Evolutionary conservation across 2,329 filamentous ascomycete genomes (phyloP).

Genomic region (Epichloe bromicola): DNA sequence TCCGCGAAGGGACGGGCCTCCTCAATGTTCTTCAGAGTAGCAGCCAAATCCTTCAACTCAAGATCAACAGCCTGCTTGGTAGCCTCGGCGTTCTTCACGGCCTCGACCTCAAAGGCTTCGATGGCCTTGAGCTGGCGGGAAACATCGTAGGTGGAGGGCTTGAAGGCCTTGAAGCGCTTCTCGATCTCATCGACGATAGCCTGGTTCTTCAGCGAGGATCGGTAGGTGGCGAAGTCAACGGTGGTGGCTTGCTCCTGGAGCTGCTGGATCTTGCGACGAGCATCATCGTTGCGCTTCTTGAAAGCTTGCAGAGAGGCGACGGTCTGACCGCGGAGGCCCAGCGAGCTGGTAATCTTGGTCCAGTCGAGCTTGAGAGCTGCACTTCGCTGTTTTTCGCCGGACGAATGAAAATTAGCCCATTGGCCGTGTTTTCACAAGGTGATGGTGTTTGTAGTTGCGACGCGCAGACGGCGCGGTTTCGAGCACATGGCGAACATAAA

Average conservation of each 20-base stretch:
- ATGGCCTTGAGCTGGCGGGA: constrained; percentile 92
- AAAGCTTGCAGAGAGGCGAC: constrained; percentile 83
- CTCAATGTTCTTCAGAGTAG: constrained; percentile 96
- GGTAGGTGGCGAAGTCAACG: constrained; percentile 92
- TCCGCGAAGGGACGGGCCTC: constrained; percentile 90
- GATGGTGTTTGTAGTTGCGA: neutral
- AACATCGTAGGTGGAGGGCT: constrained; percentile 88
- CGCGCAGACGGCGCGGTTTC: neutral
- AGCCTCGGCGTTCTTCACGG: constrained; percentile 89
- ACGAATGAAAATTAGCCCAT: constrained; percentile 42
- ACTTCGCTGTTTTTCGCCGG: constrained; percentile 57
- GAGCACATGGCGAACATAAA: neutral
- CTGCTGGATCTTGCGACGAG: constrained; percentile 78
- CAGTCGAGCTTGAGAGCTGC: constrained; percentile 99
- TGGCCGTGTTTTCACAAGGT: constrained; percentile 1
- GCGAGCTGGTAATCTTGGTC: constrained; percentile 85
- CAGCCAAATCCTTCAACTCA: constrained; percentile 85
- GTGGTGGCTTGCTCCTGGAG: constrained; percentile 75
- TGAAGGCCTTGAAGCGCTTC: constrained; percentile 84
- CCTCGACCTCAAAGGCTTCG: constrained; percentile 94
- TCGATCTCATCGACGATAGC: constrained; percentile 93
- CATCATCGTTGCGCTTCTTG: constrained; percentile 99
- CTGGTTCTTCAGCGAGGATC: constrained; percentile 86
- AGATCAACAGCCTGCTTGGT: constrained; percentile 94
- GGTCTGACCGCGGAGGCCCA: constrained; percentile 92